Conservation (phyloP, 2,329 filamentous ascomycete species). For the Pseudocercospora fuligena region DNA sequence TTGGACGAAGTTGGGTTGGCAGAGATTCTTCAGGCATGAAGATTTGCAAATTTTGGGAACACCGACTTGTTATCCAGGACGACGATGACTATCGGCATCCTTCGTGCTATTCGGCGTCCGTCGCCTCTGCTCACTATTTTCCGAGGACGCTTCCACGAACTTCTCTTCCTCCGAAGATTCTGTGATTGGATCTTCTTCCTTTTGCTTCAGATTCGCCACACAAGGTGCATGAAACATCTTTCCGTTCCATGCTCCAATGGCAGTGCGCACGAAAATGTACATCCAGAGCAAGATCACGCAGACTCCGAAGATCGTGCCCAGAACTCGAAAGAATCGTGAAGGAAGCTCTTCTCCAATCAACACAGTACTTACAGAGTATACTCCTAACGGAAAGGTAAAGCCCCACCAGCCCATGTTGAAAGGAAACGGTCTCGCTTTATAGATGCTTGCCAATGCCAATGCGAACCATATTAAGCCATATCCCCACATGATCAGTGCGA, state of each 20-base stretch:
- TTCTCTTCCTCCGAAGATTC: conserved; percentile 25
- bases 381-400: conserved; percentile 64
- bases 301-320: conserved; percentile 60
- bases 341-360: conserved; percentile 57
- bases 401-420: conserved; percentile 68
- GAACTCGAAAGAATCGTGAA: conserved; percentile 59
- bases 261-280: conserved; percentile 22
- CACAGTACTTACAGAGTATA: conserved; percentile 57
- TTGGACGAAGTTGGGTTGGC: neutral
- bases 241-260: conserved; percentile 24
- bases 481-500: conserved; percentile 61
- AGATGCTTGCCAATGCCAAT: conserved; percentile 52
- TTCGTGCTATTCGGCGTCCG: neutral
- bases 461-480: conserved; percentile 56
- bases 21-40: neutral
- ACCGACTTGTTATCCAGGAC: too few relatives aligned
- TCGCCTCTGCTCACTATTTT: neutral
- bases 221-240: conserved; percentile 28
- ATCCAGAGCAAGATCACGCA: conserved; percentile 61
- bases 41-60: too few relatives aligned
- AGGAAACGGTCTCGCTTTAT: conserved; percentile 54
- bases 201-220: conserved; percentile 25
- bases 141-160: conserved; percentile 3
- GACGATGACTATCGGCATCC: neutral
- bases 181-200: conserved; percentile 10